phyloP scores from a whole-genome alignment of 2,329 filamentous ascomycete genomes.

The Fusarium hostae region DNA sequence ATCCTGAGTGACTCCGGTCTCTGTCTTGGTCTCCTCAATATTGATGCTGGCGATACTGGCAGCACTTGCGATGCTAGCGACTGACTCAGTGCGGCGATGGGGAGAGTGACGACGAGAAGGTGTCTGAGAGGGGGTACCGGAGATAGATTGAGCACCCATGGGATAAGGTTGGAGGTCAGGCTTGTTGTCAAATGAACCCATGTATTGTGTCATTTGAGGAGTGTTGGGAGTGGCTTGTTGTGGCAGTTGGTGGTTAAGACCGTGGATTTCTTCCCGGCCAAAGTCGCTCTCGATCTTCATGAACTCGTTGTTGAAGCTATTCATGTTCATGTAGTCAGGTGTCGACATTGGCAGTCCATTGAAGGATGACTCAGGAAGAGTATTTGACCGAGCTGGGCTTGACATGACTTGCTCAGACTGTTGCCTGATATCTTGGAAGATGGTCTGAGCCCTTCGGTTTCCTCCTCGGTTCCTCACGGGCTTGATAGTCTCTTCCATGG shows the following conservation, averaged over 20 bases:
- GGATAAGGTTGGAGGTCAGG: constrained; percentile 52
- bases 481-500: constrained; percentile 74
- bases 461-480: constrained; percentile 56
- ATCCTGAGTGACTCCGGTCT: constrained; percentile 88
- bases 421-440: constrained; percentile 69
- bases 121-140: constrained; percentile 27
- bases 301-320: constrained; percentile 59
- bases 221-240: constrained; percentile 65
- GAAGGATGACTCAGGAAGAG: constrained; percentile 60
- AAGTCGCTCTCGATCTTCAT: constrained; percentile 52
- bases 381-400: constrained; percentile 65
- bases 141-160: constrained; percentile 33
- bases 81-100: constrained; percentile 69
- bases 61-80: constrained; percentile 67
- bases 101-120: constrained; percentile 44
- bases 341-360: constrained; percentile 64
- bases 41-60: constrained; percentile 71
- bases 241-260: constrained; percentile 55
- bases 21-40: constrained; percentile 72
- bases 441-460: constrained; percentile 59
- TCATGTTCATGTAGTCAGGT: constrained; percentile 67
- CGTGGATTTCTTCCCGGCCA: constrained; percentile 48
- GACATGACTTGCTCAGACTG: constrained; percentile 64
- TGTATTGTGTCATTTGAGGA: constrained; percentile 58
- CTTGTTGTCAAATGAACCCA: constrained; percentile 57